Base-by-base conservation (phyloP, 1,284 basidiomycete genomes). In the Mycocalia duriaeana region DNA sequence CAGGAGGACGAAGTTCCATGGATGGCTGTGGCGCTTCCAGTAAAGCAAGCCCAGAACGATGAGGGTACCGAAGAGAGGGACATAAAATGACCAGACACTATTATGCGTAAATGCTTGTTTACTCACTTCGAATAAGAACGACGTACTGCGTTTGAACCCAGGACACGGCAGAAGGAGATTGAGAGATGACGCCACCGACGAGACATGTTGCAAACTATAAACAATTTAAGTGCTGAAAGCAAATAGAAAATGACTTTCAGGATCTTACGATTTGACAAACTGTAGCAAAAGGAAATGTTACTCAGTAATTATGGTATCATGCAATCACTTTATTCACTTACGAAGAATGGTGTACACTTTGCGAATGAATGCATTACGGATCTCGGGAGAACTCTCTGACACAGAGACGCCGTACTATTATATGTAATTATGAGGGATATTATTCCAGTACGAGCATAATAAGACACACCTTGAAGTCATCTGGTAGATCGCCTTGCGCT, bases 21-120 rank as follows among this genome's bases (percentile, higher is more conserved):
- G 91, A 62, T 90, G 82, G 61, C 76, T 82, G 68, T 92, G 89
- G 51, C 91, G 84, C 67, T 94, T 92, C 86, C 87, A 92, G 71
- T 81, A 93, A 13, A 92, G 72, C 38, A 90, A 66, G 3, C 82
- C 82, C 38, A 94, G 79, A 52, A 84, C 85, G 58, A 89, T 64
- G 35, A 94, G 65, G 16, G 87, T 84, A 23, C 81, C 85, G 53
- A 91, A 76, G 22, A 91, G 69, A 16, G 88, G 81, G 16, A 90
- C 65, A 59, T 86, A 89, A 67, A 90, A 79, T 2, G 84, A 62
- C 88, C 88, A 90, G 22, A 70, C 61, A 59, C 88, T 89, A 25
- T 19, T 7, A 36, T n/a, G n/a, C 24, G 14, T 6, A n/a, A 41
- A 42, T n/a, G 22, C 42, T 39, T 9, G 46, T 18, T 37, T 38